Base-by-base conservation (phyloP, 192 early-diverging fungal genomes). In the Coemansia sp. region DNA sequence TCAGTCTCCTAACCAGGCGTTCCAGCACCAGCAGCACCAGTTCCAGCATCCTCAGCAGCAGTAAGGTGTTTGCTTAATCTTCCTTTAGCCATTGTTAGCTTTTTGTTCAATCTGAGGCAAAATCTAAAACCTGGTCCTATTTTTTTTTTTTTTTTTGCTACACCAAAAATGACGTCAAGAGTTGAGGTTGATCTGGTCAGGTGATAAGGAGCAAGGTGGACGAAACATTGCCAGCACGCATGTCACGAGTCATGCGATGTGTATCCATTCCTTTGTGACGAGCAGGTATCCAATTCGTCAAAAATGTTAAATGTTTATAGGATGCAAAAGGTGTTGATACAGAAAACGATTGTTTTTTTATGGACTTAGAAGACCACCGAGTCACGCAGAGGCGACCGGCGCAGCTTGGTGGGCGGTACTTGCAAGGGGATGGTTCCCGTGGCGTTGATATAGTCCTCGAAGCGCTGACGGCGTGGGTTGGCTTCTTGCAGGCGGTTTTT, bases 401-500 rank as follows among this genome's bases (percentile, higher is more conserved):
- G 62, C 46, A 36, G 38, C 59, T 23, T 48, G 39, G 48, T 37
- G 12, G 58, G 19, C 25, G 60, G 53, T 19, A 53, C 62, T 1
- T 66, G 65, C 50, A 57, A 58, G 9, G 79, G 73, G 53, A 82
- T 34, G 25, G 62, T 32, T 38, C 79, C 79, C 0, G 74, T 82
- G 60, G 71, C 64, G 7, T 68, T 71, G 23, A 82, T 69, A 71
- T 70, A 59, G 59, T 76, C 80, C 69, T 83, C 80, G 32, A 83
- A 83, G 36, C 7, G 53, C 69, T 72, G 72, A 29, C 80, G 64
- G 27, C 73, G 65, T 1, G 80, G 75, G 50, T 83, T 83, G 72
- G 66, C 51, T 60, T 78, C 76, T 23, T 74, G 72, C 36, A 78
- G 64, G 32, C 80, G 80, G 76, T 83, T 83, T 46, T 78, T 77